These are phyloP conservation scores for Podaxis sp. DNA, from an alignment of 768 basidiomycete species.

Conservation along the genomic window DNA sequence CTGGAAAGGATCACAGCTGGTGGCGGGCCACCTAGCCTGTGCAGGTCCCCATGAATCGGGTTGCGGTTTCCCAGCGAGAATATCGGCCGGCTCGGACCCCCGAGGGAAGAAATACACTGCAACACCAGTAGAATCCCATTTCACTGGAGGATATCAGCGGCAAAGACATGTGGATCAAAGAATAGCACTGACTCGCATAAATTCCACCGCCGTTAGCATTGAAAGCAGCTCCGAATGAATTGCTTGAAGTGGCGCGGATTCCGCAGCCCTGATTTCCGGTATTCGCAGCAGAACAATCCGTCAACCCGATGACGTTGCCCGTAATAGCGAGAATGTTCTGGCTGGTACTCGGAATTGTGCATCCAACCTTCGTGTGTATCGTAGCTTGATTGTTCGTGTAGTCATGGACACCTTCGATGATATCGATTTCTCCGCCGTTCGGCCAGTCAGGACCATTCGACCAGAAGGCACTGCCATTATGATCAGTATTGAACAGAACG, in stretches of 20 bases:
- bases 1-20: constrained; percentile 69
- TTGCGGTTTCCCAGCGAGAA: constrained; percentile 67
- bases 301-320: constrained; percentile 66
- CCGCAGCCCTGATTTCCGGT: constrained; percentile 85
- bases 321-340: constrained; percentile 52
- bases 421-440: constrained; percentile 74
- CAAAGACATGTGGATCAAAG: constrained; percentile 3
- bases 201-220: constrained; percentile 86
- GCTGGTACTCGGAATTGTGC: constrained; percentile 53
- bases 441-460: constrained; percentile 66
- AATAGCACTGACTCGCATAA: constrained; percentile 74
- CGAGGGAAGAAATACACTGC: constrained; percentile 82
- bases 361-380: constrained; percentile 76
- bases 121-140: constrained; percentile 77
- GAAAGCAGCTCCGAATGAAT: constrained; percentile 83
- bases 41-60: constrained; percentile 79
- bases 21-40: constrained; percentile 77
- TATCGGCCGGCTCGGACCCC: constrained; percentile 72
- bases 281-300: constrained; percentile 69
- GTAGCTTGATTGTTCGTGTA: constrained; percentile 83
- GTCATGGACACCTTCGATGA: constrained; percentile 80
- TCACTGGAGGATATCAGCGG: constrained; percentile 43
- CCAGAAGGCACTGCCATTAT: constrained; percentile 42
- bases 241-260: constrained; percentile 54
- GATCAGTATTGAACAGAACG: constrained; percentile 3